Evolutionary conservation across 2,329 filamentous ascomycete genomes (phyloP), one percentile per base, ranked within the genome.

Genomic region (Scytalidium lignicola): DNA sequence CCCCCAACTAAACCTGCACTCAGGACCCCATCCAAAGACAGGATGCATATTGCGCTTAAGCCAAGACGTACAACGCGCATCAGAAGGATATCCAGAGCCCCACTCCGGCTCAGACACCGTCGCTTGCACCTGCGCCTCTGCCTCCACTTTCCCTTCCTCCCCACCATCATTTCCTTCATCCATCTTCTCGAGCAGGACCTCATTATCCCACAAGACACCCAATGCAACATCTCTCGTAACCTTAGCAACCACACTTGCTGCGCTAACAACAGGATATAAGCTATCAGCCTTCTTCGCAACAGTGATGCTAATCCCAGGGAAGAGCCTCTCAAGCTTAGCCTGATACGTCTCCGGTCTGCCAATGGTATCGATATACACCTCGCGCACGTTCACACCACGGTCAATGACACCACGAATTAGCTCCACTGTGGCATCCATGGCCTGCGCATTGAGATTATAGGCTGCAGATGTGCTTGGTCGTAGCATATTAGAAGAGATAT

Each of bases 381-480:
- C 89, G 50, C 76, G 79, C 3, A 97, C 75, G 65, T 95, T 90
- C 54, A 97, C 87, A 29, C 89, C 88, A 18, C 77, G 75, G 8
- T 81, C 82, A 29, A 93, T 77, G 3, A 96, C 87, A 29, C 83
- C 83, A 48, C 82, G 75, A 61, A 97, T 92, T 46, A 99, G 75
- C 37, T 80, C 80, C 20, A 95, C 82, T 0, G 92, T 97, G 3
- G 92, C 88, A 67, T 96, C 91, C 82, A 93, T 86, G 17, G 92
- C 92, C 69, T 99, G 93, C 3, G 90, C 90, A 65, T 99, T 99
- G 56, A 99, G 80, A 66, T 99, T 99, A 71, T 96, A 95, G 3
- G 74, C 65, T 8, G 63, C 61, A 8, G 74, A 72, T 37, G 32
- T 37, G 32, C 32, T 37, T 7, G 65, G 64, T 45, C 61, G 60